Percentiles rank a stretch among this genome's conserved stretches.
Evolutionary conservation across 805 yeast species (phyloP).

Genomic region (Saturnispora saitoi): DNA sequence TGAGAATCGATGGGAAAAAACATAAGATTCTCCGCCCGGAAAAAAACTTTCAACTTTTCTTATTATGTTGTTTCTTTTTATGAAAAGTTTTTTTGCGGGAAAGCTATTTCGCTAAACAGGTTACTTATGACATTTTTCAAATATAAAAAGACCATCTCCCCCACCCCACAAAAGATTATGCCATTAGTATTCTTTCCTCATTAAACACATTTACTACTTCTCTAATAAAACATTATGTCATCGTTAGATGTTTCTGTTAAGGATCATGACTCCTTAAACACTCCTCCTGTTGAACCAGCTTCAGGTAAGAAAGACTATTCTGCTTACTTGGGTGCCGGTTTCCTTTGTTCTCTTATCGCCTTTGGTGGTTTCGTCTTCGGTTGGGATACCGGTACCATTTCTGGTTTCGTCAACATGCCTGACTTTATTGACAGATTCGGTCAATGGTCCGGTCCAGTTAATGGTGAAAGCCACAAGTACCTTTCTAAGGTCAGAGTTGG

Average conservation of each 20-base stretch:
- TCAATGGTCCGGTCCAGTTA: slow-evolving; percentile 43
- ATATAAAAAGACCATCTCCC: background rate
- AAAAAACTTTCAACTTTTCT: background rate
- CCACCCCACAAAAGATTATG: background rate
- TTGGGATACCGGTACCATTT: slow-evolving; percentile 72
- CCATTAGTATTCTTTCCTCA: background rate
- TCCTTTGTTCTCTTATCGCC: slow-evolving; percentile 48
- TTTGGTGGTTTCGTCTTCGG: slow-evolving; percentile 76
- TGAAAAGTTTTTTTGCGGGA: background rate
- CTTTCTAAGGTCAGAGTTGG: slow-evolving; percentile 49
- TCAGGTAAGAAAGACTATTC: background rate
- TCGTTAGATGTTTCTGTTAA: slow-evolving; percentile 6
- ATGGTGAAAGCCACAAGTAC: slow-evolving; percentile 32
- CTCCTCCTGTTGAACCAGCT: background rate
- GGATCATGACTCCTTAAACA: slow-evolving; percentile 3
- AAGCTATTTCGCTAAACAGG: slow-evolving; percentile 1
- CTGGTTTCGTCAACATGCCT: slow-evolving; percentile 61
- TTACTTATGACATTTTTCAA: background rate
- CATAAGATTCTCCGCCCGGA: slow-evolving; percentile 1
- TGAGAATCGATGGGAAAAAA: background rate
- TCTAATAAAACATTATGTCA: slow-evolving; percentile 2
- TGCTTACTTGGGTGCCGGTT: slow-evolving; percentile 21
- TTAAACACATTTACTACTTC: slow-evolving; percentile 1
- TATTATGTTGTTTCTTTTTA: background rate
- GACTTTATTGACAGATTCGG: slow-evolving; percentile 50